phyloP scores from a whole-genome alignment of 176 grass and related monocot species.

The Saccharum spontaneum region DNA sequence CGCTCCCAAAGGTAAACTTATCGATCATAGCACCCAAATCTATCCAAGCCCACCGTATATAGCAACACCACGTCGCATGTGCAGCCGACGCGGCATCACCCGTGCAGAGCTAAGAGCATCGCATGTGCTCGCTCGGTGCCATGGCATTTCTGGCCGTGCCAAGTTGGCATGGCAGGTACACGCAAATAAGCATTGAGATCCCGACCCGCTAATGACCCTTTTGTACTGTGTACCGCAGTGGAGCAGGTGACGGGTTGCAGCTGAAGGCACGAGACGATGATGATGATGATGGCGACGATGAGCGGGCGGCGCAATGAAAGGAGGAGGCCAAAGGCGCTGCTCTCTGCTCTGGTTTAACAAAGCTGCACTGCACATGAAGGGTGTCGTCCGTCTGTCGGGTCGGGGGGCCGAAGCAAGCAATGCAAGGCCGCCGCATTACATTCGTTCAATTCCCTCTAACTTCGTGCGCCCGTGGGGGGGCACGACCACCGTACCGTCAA shows the following conservation, averaged over 20 bases:
- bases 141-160: neutral
- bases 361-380: conserved; percentile 54
- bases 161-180: conserved; percentile 24
- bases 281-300: conserved; percentile 16
- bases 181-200: conserved; percentile 15
- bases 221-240: conserved; percentile 55
- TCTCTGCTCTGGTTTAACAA: conserved; percentile 38
- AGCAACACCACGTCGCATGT: neutral
- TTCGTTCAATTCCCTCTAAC: conserved; percentile 68
- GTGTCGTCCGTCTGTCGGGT: conserved; percentile 55
- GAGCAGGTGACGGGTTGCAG: conserved; percentile 78
- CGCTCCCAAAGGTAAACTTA: conserved; percentile 63
- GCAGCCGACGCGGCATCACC: neutral
- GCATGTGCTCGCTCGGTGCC: conserved; percentile 1
- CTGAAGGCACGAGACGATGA: conserved; percentile 30
- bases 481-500: neutral
- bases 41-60: neutral
- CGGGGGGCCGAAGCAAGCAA: neutral
- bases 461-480: neutral
- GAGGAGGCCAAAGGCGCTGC: conserved; percentile 45
- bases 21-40: neutral
- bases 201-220: neutral
- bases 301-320: conserved; percentile 37
- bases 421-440: conserved; percentile 37
- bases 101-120: neutral